Conservation (phyloP, 192 early-diverging fungal genomes). For the Chytriomyces confervae region DNA sequence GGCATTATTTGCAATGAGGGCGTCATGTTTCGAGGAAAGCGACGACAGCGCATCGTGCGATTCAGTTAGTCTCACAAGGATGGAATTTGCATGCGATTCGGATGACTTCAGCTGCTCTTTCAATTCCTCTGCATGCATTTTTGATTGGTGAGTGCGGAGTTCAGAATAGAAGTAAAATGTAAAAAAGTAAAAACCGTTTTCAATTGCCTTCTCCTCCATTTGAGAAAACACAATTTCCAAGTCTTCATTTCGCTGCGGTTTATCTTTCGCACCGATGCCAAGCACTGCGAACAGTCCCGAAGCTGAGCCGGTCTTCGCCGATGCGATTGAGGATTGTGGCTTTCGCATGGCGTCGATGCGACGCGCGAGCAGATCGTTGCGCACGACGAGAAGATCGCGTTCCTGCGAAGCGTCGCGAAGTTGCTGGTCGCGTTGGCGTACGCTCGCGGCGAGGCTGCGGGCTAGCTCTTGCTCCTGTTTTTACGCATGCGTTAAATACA, state of each 20-base stretch:
- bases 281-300: background rate
- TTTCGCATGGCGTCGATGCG: conserved; percentile 1
- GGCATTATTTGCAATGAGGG: background rate
- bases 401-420: conserved; percentile 11
- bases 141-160: too few species aligned
- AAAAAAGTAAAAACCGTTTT: conserved; percentile 9
- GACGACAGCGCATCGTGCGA: background rate
- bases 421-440: background rate
- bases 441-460: background rate
- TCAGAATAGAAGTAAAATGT: too few species aligned
- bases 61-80: background rate
- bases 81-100: background rate
- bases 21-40: background rate
- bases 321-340: background rate
- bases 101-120: background rate
- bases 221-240: conserved; percentile 13
- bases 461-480: conserved; percentile 19
- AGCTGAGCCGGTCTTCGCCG: background rate
- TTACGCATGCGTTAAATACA: background rate
- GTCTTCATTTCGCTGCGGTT: background rate
- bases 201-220: conserved; percentile 21
- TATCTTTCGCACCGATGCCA: background rate
- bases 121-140: background rate
- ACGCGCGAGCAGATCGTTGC: background rate
- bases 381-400: background rate